Percentiles rank a stretch among this genome's conserved stretches.
Conservation (phyloP, 2,329 filamentous ascomycete species). For the Neonectria punicea region DNA sequence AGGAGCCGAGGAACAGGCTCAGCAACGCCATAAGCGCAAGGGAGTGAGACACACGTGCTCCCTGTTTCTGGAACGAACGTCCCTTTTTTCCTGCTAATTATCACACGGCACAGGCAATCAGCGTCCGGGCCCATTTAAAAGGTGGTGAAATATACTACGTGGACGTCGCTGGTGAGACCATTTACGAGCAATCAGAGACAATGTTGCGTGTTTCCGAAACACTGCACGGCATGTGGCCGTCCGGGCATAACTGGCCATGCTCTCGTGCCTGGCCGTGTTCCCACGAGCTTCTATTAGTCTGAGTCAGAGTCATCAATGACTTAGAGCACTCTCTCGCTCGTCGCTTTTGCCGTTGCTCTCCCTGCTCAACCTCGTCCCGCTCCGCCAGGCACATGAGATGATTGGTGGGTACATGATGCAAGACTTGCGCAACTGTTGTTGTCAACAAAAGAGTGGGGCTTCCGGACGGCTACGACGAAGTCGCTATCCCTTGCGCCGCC, state of each 20-base stretch:
- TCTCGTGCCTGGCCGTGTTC: constrained; percentile 28
- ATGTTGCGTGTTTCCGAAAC: constrained; percentile 11
- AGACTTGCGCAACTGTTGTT: constrained; percentile 9
- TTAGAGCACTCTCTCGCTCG: background rate
- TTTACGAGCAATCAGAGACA: constrained; percentile 2
- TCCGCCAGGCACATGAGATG: constrained; percentile 21
- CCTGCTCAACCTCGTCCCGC: constrained; percentile 11
- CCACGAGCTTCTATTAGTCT: constrained; percentile 28
- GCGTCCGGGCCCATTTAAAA: constrained; percentile 16
- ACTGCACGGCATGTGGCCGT: constrained; percentile 14
- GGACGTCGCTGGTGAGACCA: constrained; percentile 16
- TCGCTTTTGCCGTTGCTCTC: constrained; percentile 12
- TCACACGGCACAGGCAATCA: constrained; percentile 17
- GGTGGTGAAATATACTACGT: constrained; percentile 12
- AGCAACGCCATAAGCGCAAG: constrained; percentile 28
- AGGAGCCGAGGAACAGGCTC: constrained; percentile 12
- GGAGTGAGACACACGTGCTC: constrained; percentile 27
- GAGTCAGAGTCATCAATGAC: constrained; percentile 26
- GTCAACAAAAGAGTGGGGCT: constrained; percentile 5
- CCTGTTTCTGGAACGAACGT: constrained; percentile 38
- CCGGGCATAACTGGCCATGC: constrained; percentile 21
- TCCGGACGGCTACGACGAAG: constrained; percentile 3
- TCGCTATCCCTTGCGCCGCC: constrained; percentile 2
- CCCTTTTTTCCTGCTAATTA: constrained; percentile 14
- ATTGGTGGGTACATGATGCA: constrained; percentile 36